phyloP scores from a whole-genome alignment of 805 yeast species.

The Yarrowia deformans region DNA sequence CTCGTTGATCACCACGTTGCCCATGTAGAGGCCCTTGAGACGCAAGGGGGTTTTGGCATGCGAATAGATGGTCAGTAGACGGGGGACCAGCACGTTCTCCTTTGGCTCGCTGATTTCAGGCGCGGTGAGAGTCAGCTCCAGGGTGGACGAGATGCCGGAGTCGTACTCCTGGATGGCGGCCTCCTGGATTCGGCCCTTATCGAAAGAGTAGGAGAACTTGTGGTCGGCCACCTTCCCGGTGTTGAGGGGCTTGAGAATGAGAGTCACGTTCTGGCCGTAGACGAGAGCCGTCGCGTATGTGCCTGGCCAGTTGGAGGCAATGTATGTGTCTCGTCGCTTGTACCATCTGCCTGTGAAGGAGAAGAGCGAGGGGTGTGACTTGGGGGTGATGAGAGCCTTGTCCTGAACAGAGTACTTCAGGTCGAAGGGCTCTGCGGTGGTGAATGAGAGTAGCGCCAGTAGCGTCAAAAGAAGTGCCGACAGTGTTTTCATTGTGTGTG shows the following conservation, averaged over 20 bases:
- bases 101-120: neutral
- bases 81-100: conserved; percentile 5
- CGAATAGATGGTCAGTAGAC: conserved; percentile 32
- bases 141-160: neutral
- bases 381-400: conserved; percentile 36
- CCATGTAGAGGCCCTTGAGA: conserved; percentile 31
- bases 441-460: neutral
- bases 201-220: conserved; percentile 22
- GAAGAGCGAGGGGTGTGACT: conserved; percentile 37
- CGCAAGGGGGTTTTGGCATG: conserved; percentile 26
- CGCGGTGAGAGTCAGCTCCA: conserved; percentile 17
- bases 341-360: conserved; percentile 41
- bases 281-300: conserved; percentile 30
- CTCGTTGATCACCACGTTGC: conserved; percentile 36
- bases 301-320: conserved; percentile 40
- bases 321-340: conserved; percentile 33
- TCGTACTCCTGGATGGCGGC: conserved; percentile 27
- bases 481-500: conserved; percentile 4
- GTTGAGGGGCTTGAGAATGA: conserved; percentile 27
- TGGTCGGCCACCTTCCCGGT: conserved; percentile 23
- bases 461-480: neutral
- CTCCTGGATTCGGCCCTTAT: conserved; percentile 19
- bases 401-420: conserved; percentile 9
- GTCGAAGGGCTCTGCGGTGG: conserved; percentile 10
- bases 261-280: conserved; percentile 32